Conservation (phyloP, 2,329 filamentous ascomycete genomes). For the Rhynchosporium agropyri region DNA sequence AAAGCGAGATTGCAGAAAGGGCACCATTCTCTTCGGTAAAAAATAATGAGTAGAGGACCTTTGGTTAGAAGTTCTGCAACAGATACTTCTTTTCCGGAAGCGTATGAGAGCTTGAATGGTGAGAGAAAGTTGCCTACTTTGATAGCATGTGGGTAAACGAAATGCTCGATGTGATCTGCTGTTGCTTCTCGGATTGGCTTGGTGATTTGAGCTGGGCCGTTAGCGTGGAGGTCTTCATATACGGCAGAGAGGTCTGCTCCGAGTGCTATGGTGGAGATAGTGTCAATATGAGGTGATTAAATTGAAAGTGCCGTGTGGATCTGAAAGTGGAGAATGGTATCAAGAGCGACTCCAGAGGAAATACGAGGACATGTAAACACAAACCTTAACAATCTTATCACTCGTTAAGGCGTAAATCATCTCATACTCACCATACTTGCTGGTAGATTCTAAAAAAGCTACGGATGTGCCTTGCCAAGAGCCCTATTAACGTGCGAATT, state of each 20-base stretch:
- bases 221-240: slow-evolving; percentile 22
- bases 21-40: slow-evolving; percentile 52
- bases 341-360: not conserved
- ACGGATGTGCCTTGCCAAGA: not conserved
- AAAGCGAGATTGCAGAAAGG: slow-evolving; percentile 50
- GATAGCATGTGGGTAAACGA: not conserved
- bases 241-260: slow-evolving; percentile 24
- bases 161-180: not conserved
- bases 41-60: slow-evolving; percentile 47
- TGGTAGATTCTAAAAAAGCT: too few relatives aligned
- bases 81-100: slow-evolving; percentile 42
- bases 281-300: not conserved
- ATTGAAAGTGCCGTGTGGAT: too few relatives aligned
- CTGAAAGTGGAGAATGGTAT: too few relatives aligned
- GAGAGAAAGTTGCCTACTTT: slow-evolving; percentile 37
- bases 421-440: not conserved
- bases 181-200: slow-evolving; percentile 24
- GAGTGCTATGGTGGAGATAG: slow-evolving; percentile 25
- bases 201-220: slow-evolving; percentile 22
- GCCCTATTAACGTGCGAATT: not conserved
- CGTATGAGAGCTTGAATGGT: slow-evolving; percentile 43
- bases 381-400: not conserved
- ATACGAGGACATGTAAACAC: not conserved
- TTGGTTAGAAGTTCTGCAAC: slow-evolving; percentile 41
- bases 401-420: not conserved